Evolutionary conservation across 768 basidiomycete species (phyloP), one percentile per base, ranked within the genome.

Genomic region (Naganishia friedmannii): DNA sequence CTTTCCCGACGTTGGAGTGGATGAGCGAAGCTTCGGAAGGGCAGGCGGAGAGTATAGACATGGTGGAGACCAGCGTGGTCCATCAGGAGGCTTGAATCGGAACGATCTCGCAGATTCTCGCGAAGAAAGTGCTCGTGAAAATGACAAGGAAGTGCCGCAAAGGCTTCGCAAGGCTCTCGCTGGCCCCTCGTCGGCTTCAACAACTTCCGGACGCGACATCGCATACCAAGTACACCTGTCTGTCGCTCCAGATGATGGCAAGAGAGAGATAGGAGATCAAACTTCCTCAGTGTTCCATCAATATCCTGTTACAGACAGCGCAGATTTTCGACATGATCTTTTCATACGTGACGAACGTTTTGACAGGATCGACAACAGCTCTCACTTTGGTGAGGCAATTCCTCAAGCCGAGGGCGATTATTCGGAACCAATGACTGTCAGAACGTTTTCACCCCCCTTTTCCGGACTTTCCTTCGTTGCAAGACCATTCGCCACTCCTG

Each of bases 401-500:
- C 7, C 48, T 23, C 48, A 4, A 51, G 7, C 3, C 1, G 15
- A 51, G 3, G 4, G 1, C 48, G 12, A 26, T 12, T 51, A 21
- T 51, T 6, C 48, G 6, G n/a, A 51, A 51, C n/a, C 15, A 7
- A 26, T 26, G 48, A 51, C 48, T 12, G 45, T 46, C 21, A 17
- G 15, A 46, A 3, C n/a, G n/a, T 51, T n/a, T 23, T 51, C 48
- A 51, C 48, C 48, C 23, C 6, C 17, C 12, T 37, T 21, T 37
- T 39, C 34, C 31, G 21, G 28, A 9, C n/a, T 37, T 15, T 39
- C 37, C 28, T 5, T 42, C 23, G 17, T 13, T 6, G 21, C 32
- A 10, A 26, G 46, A 45, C 60, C 60, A 13, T 63, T 63, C 26
- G 9, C 60, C 7, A 46, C 60, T 21, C 60, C 60, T 3, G 60